Evolutionary conservation across 2,329 filamentous ascomycete species (phyloP), one percentile per base, ranked within the genome.

Genomic region (Fusarium secorum): DNA sequence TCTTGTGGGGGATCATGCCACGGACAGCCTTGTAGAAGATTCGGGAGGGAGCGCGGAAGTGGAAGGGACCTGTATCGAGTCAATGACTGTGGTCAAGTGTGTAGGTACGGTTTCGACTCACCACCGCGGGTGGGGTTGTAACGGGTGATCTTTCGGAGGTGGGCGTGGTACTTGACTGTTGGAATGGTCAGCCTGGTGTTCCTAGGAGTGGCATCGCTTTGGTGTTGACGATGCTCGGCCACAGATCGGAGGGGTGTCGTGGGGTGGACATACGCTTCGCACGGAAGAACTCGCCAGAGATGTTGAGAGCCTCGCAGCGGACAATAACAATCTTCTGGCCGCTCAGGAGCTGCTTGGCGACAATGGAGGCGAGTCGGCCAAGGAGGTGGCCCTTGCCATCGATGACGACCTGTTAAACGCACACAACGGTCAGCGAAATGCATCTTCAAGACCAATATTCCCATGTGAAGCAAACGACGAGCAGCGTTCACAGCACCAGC

Each of bases 11-110:
- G 79, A 99, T 97, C 96, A 99, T 99, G 85, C 96, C 96, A 85
- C 96, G 95, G 87, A 99, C 94, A 83, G 96, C 94, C 93, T 98
- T 97, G 93, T 98, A 99, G 92, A 99, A 97, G 89, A 99, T 98
- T 87, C 97, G 93, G 81, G 95, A 97, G 75, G 96, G 96, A 80
- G 95, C 94, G 84, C 96, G 96, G 94, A 98, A 98, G 88, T 99
- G 96, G 94, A 98, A 99, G 86, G 96, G 96, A 89, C 95, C 92
- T 94, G 80, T 68, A 61, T 60, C 57, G 59, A 68, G 72, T 79
- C 73, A 75, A 79, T 78, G 77, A 83, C 76, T 82, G 79, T 79
- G 72, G 60, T 74, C 65, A 53, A 42, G 63, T 17, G 35, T n/a
- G 38, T 48, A 56, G 65, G 41, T 62, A 67, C 33, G 51, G 59